A percentile compares a stretch with the other conserved stretches of the same genome.
Conservation (phyloP, 805 yeast species). For the Komagataella mondaviorum region DNA sequence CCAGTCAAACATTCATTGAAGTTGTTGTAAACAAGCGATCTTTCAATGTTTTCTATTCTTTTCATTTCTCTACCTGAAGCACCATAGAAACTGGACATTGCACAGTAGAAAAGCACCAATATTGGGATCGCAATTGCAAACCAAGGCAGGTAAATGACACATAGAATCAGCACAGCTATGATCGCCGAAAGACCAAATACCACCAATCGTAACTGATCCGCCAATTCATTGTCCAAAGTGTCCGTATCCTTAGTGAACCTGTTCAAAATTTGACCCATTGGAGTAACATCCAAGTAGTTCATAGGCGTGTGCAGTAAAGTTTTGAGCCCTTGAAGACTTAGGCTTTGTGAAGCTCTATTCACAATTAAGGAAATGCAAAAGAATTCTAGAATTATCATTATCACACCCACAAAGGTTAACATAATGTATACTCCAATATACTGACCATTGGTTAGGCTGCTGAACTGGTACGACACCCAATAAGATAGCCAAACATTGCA, state of each 20-base stretch:
- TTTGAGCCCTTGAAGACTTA: constrained; percentile 49
- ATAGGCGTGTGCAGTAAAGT: constrained; percentile 66
- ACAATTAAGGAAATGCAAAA: constrained; percentile 32
- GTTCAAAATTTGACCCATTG: constrained; percentile 76
- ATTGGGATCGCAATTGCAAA: constrained; percentile 43
- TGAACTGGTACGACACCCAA: constrained; percentile 52
- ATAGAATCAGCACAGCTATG: constrained; percentile 19
- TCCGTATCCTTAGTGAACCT: constrained; percentile 84
- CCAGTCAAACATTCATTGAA: constrained; percentile 36
- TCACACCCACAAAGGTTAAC: constrained; percentile 36
- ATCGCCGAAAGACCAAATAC: constrained; percentile 30
- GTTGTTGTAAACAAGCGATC: constrained; percentile 34
- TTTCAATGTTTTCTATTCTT: constrained; percentile 31
- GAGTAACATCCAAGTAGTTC: constrained; percentile 75
- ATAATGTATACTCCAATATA: constrained; percentile 66
- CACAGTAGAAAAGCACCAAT: constrained; percentile 24
- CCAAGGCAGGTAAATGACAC: constrained; percentile 38
- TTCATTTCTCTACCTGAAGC: constrained; percentile 34
- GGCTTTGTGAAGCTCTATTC: constrained; percentile 35
- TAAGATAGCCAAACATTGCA: constrained; percentile 71
- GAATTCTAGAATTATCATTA: constrained; percentile 29
- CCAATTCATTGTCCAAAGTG: constrained; percentile 66
- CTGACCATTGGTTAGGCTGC: constrained; percentile 26
- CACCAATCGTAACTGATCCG: constrained; percentile 55
- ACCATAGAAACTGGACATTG: constrained; percentile 28